Base-by-base conservation (phyloP, 768 basidiomycete genomes). In the Terana coerulea region DNA sequence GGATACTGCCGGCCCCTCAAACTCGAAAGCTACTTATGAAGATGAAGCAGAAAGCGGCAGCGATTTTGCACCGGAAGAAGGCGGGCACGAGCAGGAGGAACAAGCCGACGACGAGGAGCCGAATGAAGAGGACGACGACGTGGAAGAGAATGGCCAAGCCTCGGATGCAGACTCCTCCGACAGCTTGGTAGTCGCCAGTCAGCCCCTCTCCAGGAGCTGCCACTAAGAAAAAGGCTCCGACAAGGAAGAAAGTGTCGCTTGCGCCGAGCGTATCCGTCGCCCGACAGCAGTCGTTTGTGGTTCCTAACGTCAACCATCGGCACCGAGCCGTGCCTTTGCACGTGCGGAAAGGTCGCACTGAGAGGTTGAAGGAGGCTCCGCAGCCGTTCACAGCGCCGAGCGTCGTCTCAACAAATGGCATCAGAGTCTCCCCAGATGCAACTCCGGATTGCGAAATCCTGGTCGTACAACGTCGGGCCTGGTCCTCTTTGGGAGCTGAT, bases 401-500 rank as follows among this genome's bases (percentile, higher is more conserved):
- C 21, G 63, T 74, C 14, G 62, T 69, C 5, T 61, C 75, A 45
- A 86, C 86, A 11, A 82, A 82, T 52, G 76, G 75, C 30, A 12
- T 44, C 81, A 81, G 62, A 81, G 80, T 0, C 64, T 77, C 42
- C 70, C 45, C 52, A 68, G 1, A 70, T 69, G 26, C 73, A 72
- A 1, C 76, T 78, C 44, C 74, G 84, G n/a, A 67, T 86, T 8
- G 82, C 75, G 59, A 88, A 83, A 59, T 73, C 84, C 0, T 88
- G 83, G 84, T 81, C 85, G 0, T 81, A 78, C 59, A 88, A 87
- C 56, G 78, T 87, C 12, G 88, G 89, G 3, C 64, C 80, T 2
- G 90, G 91, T 0, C 88, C 89, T 1, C 59, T 89, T 5, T 92
- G 89, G 88, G 84, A 91, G 52, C 65, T 91, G 30, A 67, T 78